Percentiles rank a stretch among this genome's conserved stretches.
These are phyloP conservation scores for Singerocomus inundabilis DNA, from an alignment of 1,284 basidiomycete species.

Conservation along the genomic window DNA sequence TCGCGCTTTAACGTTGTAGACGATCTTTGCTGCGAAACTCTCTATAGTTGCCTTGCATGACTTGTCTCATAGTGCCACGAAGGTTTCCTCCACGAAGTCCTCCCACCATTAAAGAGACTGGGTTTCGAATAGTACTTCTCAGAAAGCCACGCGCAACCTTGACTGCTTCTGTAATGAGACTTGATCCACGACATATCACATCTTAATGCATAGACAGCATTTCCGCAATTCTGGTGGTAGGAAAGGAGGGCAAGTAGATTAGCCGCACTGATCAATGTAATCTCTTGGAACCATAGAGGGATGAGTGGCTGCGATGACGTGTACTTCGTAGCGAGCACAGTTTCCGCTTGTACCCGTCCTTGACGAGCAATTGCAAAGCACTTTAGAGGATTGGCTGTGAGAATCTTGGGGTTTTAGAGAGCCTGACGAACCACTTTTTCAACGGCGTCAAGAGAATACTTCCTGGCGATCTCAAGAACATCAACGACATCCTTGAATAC, in stretches of 20 bases:
- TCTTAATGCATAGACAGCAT: slow-evolving; percentile 13
- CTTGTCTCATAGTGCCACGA: too few species aligned
- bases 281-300: slow-evolving; percentile 15
- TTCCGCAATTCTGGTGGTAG: slow-evolving; percentile 19
- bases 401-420: slow-evolving; percentile 15
- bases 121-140: background rate
- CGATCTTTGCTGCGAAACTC: background rate
- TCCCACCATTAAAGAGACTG: slow-evolving; percentile 19
- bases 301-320: slow-evolving; percentile 17
- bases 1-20: slow-evolving; percentile 3
- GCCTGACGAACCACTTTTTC: slow-evolving; percentile 15
- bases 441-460: slow-evolving; percentile 19
- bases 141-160: slow-evolving; percentile 11
- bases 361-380: slow-evolving; percentile 22
- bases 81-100: slow-evolving; percentile 15
- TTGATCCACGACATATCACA: slow-evolving; percentile 16
- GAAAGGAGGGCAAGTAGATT: slow-evolving; percentile 24
- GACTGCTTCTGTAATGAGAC: slow-evolving; percentile 11
- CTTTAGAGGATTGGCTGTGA: slow-evolving; percentile 15
- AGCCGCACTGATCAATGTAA: slow-evolving; percentile 16
- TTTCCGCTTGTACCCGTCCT: slow-evolving; percentile 6
- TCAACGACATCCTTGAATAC: slow-evolving; percentile 10
- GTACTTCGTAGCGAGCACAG: slow-evolving; percentile 16
- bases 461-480: slow-evolving; percentile 20
- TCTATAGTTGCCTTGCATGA: slow-evolving; percentile 15